These are phyloP conservation scores for Phialophora verrucosa DNA, from an alignment of 2,329 filamentous ascomycete species.

Conservation along the genomic window DNA sequence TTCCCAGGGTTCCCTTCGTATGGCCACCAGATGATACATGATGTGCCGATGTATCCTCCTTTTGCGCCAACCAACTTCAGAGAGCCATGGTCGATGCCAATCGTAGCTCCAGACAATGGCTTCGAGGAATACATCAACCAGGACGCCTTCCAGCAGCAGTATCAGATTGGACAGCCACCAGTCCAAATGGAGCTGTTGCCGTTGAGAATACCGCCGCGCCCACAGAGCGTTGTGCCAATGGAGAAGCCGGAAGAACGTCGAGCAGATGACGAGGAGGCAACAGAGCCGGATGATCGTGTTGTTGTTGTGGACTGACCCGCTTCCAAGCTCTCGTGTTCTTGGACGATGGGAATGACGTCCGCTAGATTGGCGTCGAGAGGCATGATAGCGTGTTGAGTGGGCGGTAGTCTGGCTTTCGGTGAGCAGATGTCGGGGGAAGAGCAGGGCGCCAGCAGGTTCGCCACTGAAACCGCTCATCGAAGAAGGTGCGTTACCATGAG, in stretches of 20 bases:
- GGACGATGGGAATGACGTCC: neutral
- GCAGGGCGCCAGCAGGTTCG: neutral
- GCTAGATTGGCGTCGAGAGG: neutral
- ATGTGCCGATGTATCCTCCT: constrained; percentile 14
- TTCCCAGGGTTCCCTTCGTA: constrained; percentile 5
- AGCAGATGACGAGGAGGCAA: neutral
- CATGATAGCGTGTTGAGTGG: neutral
- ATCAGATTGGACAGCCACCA: neutral
- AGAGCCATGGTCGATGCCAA: constrained; percentile 13
- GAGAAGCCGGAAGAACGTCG: neutral
- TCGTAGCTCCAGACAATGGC: constrained; percentile 5
- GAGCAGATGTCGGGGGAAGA: neutral
- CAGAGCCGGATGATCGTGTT: constrained; percentile 10
- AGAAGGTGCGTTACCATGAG: neutral
- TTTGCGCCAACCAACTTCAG: constrained; percentile 15
- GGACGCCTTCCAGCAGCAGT: constrained; percentile 6
- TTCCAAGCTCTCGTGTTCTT: neutral
- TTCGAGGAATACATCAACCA: constrained; percentile 13
- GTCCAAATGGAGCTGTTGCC: constrained; percentile 5
- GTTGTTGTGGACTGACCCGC: constrained; percentile 21
- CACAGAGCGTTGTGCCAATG: constrained; percentile 22
- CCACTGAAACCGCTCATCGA: neutral
- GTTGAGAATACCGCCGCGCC: constrained; percentile 16
- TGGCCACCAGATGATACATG: constrained; percentile 11
- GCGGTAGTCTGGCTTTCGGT: neutral